These are phyloP conservation scores for Ceratocystis destructans DNA, from an alignment of 2,329 filamentous ascomycete genomes.

Conservation along the genomic window DNA sequence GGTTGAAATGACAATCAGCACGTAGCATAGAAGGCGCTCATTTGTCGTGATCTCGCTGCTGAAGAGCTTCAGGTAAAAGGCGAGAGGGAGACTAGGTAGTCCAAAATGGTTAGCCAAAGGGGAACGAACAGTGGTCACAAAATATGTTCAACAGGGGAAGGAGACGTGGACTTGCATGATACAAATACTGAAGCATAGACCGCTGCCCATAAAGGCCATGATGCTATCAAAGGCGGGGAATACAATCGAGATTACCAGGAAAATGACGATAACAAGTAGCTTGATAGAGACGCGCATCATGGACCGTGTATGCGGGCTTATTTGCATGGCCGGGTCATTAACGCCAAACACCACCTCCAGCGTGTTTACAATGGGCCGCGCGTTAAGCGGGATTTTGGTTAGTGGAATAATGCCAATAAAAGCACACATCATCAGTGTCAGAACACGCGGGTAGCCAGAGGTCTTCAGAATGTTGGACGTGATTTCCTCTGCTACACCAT, in stretches of 20 bases:
- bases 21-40: constrained; percentile 55
- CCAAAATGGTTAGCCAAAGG: neutral
- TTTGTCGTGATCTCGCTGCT: constrained; percentile 49
- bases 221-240: constrained; percentile 75
- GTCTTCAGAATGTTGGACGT: constrained; percentile 76
- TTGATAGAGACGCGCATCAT: constrained; percentile 38
- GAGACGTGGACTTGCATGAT: constrained; percentile 45
- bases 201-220: constrained; percentile 80
- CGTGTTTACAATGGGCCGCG: constrained; percentile 75
- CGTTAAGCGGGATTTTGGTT: constrained; percentile 87
- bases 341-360: constrained; percentile 69
- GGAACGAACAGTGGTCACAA: neutral
- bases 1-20: constrained; percentile 54
- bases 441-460: constrained; percentile 54
- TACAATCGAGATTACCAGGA: constrained; percentile 57
- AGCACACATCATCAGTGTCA: constrained; percentile 68
- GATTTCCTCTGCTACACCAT: constrained; percentile 73
- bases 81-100: constrained; percentile 48
- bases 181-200: constrained; percentile 87
- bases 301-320: constrained; percentile 26
- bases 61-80: constrained; percentile 86
- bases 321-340: constrained; percentile 35
- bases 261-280: constrained; percentile 51
- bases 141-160: neutral
- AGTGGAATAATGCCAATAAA: constrained; percentile 88